Percentiles rank a stretch among this genome's conserved stretches.
These are phyloP conservation scores for Fennellomyces sp. DNA, from an alignment of 371 early-diverging fungal genomes.

Conservation along the genomic window DNA sequence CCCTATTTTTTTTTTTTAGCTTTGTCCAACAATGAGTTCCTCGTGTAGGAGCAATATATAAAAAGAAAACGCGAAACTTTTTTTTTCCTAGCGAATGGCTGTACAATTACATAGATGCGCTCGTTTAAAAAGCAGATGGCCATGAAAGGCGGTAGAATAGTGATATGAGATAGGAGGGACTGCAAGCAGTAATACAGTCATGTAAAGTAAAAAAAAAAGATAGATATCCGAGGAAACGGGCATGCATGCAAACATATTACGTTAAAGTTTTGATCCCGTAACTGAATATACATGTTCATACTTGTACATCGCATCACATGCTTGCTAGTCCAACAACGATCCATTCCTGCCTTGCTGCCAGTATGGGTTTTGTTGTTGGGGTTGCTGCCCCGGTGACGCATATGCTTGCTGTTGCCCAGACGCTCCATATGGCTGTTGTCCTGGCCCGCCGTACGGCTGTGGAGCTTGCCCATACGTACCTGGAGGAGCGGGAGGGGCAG, in stretches of 20 bases:
- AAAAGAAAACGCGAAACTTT: background rate
- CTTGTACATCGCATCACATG: background rate
- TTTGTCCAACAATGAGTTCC: background rate
- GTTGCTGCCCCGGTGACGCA: background rate
- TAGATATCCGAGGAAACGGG: background rate
- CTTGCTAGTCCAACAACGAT: constrained; percentile 7
- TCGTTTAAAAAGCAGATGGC: background rate
- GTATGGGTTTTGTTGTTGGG: background rate
- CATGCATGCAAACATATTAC: background rate
- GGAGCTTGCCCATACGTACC: background rate
- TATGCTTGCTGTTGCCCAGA: too few relatives aligned
- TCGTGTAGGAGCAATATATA: too few relatives aligned
- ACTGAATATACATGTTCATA: background rate
- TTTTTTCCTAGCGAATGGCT: background rate
- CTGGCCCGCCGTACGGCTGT: background rate
- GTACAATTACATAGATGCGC: too few relatives aligned
- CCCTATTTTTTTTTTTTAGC: background rate
- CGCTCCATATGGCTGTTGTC: background rate
- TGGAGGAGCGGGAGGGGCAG: background rate
- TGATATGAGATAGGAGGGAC: background rate
- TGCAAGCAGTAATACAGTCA: background rate
- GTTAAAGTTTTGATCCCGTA: background rate
- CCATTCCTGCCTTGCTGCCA: background rate
- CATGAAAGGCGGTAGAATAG: background rate
- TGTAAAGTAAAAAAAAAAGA: background rate